Base-by-base conservation (phyloP, 805 yeast genomes). In the Cyberlindnera bimundalis region DNA sequence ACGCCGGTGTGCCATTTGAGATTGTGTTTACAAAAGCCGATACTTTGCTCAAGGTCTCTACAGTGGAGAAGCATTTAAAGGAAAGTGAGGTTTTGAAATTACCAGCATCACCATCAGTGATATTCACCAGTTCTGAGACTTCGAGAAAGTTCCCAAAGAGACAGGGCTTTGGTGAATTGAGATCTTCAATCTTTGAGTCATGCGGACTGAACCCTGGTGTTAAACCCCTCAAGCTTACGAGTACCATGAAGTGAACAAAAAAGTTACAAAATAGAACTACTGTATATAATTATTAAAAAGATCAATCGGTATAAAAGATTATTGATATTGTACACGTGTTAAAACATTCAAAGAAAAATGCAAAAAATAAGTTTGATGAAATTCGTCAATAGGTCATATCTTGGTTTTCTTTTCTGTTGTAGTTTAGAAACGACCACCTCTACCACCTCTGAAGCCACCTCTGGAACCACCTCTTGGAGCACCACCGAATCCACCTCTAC, bases 1-100 rank as follows among this genome's bases (percentile, higher is more conserved):
- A 64, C 2, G 54, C 64, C 35, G 95, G 91, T 1, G 67, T 79
- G 4, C 78, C 84, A 1, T 86, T 81, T 60, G 91, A 85, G 45
- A 62, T 88, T 6, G 74, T 88, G 0, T 75, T 87, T 59, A 88
- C 95, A 19, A 88, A 88, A 53, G 74, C 81, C 34, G 96, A 89
- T 57, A 70, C 70, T 46, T 53, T 82, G 5, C 61, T 62, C 20
- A 48, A 53, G 3, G 55, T 65, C 20, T 53, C 56, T n/a, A 58
- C 60, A 5, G 58, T 81, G 3, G 62, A 70, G n/a, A 55, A 59
- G 2, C 53, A 64, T 11, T 53, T 78, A 17, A 52, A 58, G 3
- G 62, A 65, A 3, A 61, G 71, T 10, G 65, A 62, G 1, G 58
- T 73, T 7, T 45, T 57, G n/a, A 69, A 74, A 1, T 53, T 71